Base-by-base conservation (phyloP, 2,329 filamentous ascomycete genomes). In the Lachnellula cervina region DNA sequence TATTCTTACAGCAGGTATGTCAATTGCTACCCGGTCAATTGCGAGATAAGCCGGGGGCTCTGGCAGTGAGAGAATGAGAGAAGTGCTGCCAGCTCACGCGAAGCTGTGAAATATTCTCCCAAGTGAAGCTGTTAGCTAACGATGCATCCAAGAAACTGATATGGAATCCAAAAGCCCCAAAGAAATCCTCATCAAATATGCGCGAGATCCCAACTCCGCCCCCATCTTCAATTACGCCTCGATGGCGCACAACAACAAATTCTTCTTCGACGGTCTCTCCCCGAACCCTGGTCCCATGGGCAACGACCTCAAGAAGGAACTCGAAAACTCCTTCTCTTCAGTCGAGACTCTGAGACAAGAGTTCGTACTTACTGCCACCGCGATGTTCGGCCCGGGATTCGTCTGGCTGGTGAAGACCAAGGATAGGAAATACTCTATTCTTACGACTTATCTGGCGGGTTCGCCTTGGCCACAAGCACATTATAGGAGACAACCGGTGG, bases 351-450 rank as follows among this genome's bases (percentile, higher is more conserved):
- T 99, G 57, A 85, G 85, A 69, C 79, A 80, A 65, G 89, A 94
- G 70, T 85, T 99, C 73, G 73, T 94, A 68, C 77, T 86, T 62
- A 95, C 88, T 42, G 93, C 93, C 56, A 80, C 83, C 63, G 82
- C 85, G 75, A 97, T 97, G 91, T 97, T 99, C 76, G 94, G 93
- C 53, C 92, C 93, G 0, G 94, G 94, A 62, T 97, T 95, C 75
- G 88, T 97, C 70, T 99, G 94, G 94, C 86, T 99, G 59, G 89
- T 97, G 68, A 77, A 77, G 64, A 57, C 58, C 43, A 73, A 74
- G 69, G 71, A 55, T 23, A 58, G 58, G 19, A 72, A 76, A 34
- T 79, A 78, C 75, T 84, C 86, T 67, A 81, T 99, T 68, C 80
- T 99, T 56, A 81, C 84, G 65, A 99, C 94, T 55, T 99, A 97